A percentile compares a stretch with the other conserved stretches of the same genome.
Conservation (phyloP, 148 eudicot genomes). For the Vaccinium darrowii region DNA sequence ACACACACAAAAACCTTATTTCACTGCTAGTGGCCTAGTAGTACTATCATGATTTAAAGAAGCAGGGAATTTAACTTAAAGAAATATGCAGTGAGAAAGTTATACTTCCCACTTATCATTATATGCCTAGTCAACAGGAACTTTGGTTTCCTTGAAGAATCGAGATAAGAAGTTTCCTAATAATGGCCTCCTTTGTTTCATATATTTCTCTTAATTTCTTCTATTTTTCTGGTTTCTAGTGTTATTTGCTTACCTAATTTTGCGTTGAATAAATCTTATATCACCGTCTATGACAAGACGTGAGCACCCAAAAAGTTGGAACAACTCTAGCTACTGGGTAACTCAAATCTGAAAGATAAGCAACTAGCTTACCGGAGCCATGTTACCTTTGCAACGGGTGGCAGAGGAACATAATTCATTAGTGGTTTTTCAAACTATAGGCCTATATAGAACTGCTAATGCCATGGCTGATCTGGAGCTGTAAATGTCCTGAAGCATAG, state of each 20-base stretch:
- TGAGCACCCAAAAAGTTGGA: constrained; percentile 2
- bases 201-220: background rate
- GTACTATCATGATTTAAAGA: background rate
- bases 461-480: constrained; percentile 1
- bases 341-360: background rate
- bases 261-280: background rate
- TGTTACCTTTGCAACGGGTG: background rate
- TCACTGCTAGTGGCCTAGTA: background rate
- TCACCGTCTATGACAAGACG: background rate
- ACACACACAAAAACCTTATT: background rate
- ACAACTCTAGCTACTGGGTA: background rate
- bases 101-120: background rate
- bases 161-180: background rate
- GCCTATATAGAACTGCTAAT: background rate
- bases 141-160: background rate
- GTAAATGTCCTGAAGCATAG: background rate
- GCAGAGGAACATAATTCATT: background rate
- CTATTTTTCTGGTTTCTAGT: background rate
- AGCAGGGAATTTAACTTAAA: background rate
- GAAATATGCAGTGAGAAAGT: background rate
- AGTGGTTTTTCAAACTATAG: background rate
- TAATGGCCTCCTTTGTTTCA: background rate
- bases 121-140: background rate
- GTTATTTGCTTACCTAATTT: background rate
- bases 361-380: background rate